A percentile compares a stretch with the other conserved stretches of the same genome.
Conservation (phyloP, 176 grass and related monocot species). For the Aegilops speltoides region DNA sequence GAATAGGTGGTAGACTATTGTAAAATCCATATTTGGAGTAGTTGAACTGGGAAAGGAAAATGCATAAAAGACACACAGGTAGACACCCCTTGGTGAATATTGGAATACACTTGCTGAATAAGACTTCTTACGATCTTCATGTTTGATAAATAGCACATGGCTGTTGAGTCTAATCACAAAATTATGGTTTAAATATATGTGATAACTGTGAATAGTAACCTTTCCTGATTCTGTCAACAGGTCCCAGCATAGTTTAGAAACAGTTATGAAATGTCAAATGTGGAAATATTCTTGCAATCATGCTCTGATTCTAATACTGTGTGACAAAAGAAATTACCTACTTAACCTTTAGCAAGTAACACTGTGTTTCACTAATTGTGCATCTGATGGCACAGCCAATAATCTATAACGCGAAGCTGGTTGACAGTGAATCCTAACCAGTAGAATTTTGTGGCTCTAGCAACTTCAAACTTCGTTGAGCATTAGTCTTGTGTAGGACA, state of each 20-base stretch:
- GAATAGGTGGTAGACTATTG: not conserved
- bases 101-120: not conserved
- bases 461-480: not conserved
- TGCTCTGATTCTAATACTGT: not conserved
- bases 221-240: not conserved
- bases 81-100: slow-evolving; percentile 3
- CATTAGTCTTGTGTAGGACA: not conserved
- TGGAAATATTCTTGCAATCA: not conserved
- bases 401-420: not conserved
- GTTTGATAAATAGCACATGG: slow-evolving; percentile 9
- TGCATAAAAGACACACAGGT: slow-evolving; percentile 15
- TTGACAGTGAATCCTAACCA: slow-evolving; percentile 3
- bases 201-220: slow-evolving; percentile 4
- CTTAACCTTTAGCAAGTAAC: slow-evolving; percentile 13
- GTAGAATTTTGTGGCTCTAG: not conserved
- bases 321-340: slow-evolving; percentile 7
- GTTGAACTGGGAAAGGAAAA: slow-evolving; percentile 38
- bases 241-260: not conserved
- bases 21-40: slow-evolving; percentile 1
- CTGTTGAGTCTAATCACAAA: not conserved
- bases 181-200: not conserved
- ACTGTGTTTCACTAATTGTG: not conserved
- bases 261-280: not conserved
- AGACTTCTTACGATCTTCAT: not conserved
- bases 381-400: not conserved